phyloP scores from a whole-genome alignment of 345 rosid species.

The Geranium brycei region DNA sequence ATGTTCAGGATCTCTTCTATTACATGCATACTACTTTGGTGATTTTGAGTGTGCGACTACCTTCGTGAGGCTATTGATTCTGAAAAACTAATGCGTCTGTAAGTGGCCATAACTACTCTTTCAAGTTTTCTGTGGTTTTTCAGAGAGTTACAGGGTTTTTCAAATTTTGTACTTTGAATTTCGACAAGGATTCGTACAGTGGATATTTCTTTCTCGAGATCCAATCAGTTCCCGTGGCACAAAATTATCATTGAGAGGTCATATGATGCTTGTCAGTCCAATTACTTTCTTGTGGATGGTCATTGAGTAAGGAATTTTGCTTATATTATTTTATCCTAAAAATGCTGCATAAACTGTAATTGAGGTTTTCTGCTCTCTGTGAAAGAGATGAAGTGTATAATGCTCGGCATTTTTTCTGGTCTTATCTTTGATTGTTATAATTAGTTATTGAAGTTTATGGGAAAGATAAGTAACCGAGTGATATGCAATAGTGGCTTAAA shows the following conservation, averaged over 20 bases:
- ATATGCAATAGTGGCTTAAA: neutral
- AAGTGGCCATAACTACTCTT: neutral
- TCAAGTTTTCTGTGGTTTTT: neutral
- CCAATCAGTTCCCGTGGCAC: neutral
- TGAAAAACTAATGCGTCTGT: neutral
- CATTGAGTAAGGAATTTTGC: neutral
- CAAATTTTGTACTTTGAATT: neutral
- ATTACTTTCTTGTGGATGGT: neutral
- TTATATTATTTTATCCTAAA: neutral
- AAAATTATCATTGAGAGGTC: neutral
- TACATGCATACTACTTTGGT: neutral
- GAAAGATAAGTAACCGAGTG: neutral
- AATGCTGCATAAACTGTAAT: neutral
- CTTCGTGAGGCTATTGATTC: neutral
- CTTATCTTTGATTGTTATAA: neutral
- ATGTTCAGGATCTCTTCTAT: neutral
- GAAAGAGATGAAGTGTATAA: too few species aligned
- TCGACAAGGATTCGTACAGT: neutral
- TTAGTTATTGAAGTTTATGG: neutral
- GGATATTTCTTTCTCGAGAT: neutral
- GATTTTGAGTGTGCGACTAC: neutral
- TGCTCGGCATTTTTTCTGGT: neutral
- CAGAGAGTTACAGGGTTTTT: neutral
- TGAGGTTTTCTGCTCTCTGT: neutral
- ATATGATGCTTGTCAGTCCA: neutral